Conservation (phyloP, 164 flowering plant genomes). For the Nymphaea thermarum region DNA sequence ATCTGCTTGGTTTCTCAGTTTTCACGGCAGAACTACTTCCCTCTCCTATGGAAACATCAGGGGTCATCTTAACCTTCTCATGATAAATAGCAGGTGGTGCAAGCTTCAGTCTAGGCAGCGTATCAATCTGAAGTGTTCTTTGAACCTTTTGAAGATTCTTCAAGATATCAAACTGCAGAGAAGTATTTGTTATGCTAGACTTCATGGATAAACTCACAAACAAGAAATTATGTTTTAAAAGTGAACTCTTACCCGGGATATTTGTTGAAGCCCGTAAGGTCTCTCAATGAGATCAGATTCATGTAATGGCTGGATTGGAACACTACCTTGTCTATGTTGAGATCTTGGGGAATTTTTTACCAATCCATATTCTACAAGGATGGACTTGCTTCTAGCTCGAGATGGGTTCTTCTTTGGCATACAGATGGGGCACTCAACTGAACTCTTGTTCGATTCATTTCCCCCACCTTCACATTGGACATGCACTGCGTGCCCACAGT, state of each 20-base stretch:
- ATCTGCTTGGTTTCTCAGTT: conserved; percentile 31
- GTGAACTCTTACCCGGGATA: conserved; percentile 51
- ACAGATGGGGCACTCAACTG: conserved; percentile 81
- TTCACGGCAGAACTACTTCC: conserved; percentile 31
- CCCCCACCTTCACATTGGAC: conserved; percentile 60
- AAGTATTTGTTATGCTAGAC: background rate
- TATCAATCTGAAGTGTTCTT: conserved; percentile 43
- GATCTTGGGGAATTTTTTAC: conserved; percentile 31
- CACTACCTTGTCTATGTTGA: conserved; percentile 26
- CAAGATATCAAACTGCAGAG: conserved; percentile 76
- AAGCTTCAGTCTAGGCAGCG: conserved; percentile 69
- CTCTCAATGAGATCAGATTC: conserved; percentile 51
- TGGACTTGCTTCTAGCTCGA: conserved; percentile 36
- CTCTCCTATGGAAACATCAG: conserved; percentile 32
- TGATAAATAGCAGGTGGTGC: conserved; percentile 95
- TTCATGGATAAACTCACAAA: background rate
- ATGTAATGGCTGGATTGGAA: conserved; percentile 21
- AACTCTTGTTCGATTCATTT: conserved; percentile 25
- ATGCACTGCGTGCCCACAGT: conserved; percentile 92
- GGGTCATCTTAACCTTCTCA: conserved; percentile 75
- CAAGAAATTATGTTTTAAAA: background rate
- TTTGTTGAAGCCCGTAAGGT: conserved; percentile 43
- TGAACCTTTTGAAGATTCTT: conserved; percentile 51
- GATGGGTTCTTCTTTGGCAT: conserved; percentile 59
- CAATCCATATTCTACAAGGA: conserved; percentile 34